Evolutionary conservation across 2,329 filamentous ascomycete genomes (phyloP).

Genomic region (Bertia moriformis): DNA sequence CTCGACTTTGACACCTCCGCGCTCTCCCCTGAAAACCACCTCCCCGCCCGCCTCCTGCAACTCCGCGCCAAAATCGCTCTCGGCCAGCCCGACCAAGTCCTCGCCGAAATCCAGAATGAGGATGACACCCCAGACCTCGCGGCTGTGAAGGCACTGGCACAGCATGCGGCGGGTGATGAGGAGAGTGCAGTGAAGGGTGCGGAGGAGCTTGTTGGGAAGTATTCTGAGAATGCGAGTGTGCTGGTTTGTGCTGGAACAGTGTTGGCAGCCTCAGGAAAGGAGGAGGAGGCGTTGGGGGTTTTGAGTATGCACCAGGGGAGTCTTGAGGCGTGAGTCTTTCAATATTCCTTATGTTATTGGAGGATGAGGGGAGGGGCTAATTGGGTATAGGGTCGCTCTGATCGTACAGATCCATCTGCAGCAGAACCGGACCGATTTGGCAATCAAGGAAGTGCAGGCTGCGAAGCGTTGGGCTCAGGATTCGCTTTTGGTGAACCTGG

Average conservation of each 20-base stretch:
- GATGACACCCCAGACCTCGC: slow-evolving; percentile 53
- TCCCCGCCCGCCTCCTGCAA: slow-evolving; percentile 63
- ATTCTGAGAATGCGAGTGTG: slow-evolving; percentile 63
- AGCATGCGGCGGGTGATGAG: slow-evolving; percentile 42
- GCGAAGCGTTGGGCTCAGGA: slow-evolving; percentile 93
- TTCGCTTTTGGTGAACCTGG: slow-evolving; percentile 80
- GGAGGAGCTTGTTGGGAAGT: slow-evolving; percentile 52
- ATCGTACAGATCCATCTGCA: slow-evolving; percentile 85
- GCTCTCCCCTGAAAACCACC: slow-evolving; percentile 64
- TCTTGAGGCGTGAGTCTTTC: slow-evolving; percentile 36
- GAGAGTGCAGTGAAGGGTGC: slow-evolving; percentile 47
- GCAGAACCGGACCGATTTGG: slow-evolving; percentile 82
- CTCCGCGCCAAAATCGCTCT: slow-evolving; percentile 74
- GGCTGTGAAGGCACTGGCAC: slow-evolving; percentile 64
- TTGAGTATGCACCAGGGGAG: slow-evolving; percentile 74
- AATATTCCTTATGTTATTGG: slow-evolving; percentile 1
- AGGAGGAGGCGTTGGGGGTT: slow-evolving; percentile 71
- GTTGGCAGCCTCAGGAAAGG: slow-evolving; percentile 63
- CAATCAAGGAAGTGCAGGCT: slow-evolving; percentile 72
- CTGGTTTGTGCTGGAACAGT: slow-evolving; percentile 74
- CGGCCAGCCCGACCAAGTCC: slow-evolving; percentile 61
- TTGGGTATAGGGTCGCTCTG: slow-evolving; percentile 50
- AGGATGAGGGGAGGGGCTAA: neutral
- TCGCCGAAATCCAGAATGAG: slow-evolving; percentile 51
- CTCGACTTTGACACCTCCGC: slow-evolving; percentile 70